Conservation (phyloP, 1,284 basidiomycete species). For the Ustilago esculenta region DNA sequence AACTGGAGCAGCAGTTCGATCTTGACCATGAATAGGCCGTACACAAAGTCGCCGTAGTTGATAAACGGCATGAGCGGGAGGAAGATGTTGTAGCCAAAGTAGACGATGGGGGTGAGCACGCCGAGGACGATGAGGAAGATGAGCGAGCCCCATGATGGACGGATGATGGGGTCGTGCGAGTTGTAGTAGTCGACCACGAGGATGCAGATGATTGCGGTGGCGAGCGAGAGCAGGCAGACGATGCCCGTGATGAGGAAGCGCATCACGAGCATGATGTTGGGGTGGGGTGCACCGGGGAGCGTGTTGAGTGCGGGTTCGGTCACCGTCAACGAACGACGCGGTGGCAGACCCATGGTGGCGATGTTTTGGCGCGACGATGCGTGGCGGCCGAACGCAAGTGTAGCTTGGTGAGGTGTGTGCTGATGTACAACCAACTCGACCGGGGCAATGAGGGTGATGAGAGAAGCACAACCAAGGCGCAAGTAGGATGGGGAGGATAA, state of each 20-base stretch:
- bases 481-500: slow-evolving; percentile 12
- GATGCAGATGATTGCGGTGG: slow-evolving; percentile 60
- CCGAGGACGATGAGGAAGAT: slow-evolving; percentile 68
- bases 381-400: not conserved
- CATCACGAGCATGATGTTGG: slow-evolving; percentile 58
- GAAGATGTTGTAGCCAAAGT: slow-evolving; percentile 67
- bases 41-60: slow-evolving; percentile 65
- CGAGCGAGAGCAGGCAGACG: slow-evolving; percentile 59
- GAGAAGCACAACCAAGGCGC: no score
- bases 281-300: slow-evolving; percentile 55
- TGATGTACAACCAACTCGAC: slow-evolving; percentile 12
- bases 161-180: slow-evolving; percentile 65
- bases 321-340: slow-evolving; percentile 56
- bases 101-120: slow-evolving; percentile 64
- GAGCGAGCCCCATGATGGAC: slow-evolving; percentile 67
- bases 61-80: slow-evolving; percentile 65
- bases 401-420: not conserved
- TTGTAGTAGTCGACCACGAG: slow-evolving; percentile 67
- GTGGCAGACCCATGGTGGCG: slow-evolving; percentile 60
- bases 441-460: not conserved
- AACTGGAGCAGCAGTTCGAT: slow-evolving; percentile 66
- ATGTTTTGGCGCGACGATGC: not conserved
- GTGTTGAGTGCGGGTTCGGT: slow-evolving; percentile 33
- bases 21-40: slow-evolving; percentile 64
- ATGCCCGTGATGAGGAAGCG: slow-evolving; percentile 62